These are phyloP conservation scores for Botryobasidium botryosum DNA, from an alignment of 768 basidiomycete species.

Conservation along the genomic window DNA sequence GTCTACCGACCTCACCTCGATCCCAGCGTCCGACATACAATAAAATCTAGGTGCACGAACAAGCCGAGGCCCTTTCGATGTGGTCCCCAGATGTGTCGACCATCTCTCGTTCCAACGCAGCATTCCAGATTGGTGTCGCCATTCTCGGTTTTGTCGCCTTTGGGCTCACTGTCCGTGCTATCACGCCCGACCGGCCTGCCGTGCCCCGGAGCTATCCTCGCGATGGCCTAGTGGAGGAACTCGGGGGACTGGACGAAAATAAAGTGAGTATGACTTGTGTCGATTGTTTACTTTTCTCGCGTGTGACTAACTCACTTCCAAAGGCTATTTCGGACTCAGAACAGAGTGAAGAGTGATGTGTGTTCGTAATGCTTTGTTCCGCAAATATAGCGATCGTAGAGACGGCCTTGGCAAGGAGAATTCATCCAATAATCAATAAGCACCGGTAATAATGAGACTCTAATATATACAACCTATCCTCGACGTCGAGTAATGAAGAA, in stretches of 20 bases:
- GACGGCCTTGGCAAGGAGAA: too few relatives aligned
- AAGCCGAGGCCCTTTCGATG: slow-evolving; percentile 69
- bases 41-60: slow-evolving; percentile 47
- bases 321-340: slow-evolving; percentile 8
- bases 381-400: too few relatives aligned
- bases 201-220: slow-evolving; percentile 63
- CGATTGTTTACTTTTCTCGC: not conserved
- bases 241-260: slow-evolving; percentile 64
- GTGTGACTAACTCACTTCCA: not conserved
- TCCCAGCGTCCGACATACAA: not conserved
- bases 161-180: slow-evolving; percentile 27
- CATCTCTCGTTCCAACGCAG: slow-evolving; percentile 35
- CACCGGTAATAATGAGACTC: too few relatives aligned
- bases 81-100: slow-evolving; percentile 66
- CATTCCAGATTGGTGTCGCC: slow-evolving; percentile 37
- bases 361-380: too few relatives aligned
- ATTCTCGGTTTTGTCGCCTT: slow-evolving; percentile 43
- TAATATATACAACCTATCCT: too few relatives aligned
- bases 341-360: too few relatives aligned
- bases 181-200: slow-evolving; percentile 45
- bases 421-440: too few relatives aligned
- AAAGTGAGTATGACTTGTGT: slow-evolving; percentile 32
- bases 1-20: slow-evolving; percentile 16
- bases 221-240: slow-evolving; percentile 53
- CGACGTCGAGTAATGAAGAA: not conserved